Percentiles rank a stretch among this genome's conserved stretches.
Conservation (phyloP, 2,329 filamentous ascomycete genomes). For the Aaosphaeria pasadenensis region DNA sequence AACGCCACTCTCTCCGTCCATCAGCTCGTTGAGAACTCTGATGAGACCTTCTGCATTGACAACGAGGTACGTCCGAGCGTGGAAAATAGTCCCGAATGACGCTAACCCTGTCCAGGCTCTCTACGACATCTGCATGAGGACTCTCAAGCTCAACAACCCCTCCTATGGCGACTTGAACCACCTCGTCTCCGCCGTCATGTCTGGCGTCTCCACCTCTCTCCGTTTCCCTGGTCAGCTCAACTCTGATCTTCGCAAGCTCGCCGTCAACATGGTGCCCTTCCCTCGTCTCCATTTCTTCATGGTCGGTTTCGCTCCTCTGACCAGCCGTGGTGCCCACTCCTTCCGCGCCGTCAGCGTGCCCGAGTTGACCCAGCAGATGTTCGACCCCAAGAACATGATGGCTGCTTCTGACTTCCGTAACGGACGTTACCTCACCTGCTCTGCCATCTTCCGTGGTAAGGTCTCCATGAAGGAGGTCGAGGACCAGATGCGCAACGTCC, state of each 20-base stretch:
- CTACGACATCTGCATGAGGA: conserved; percentile 99
- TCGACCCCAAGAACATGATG: conserved; percentile 99
- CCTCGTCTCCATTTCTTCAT: conserved; percentile 99
- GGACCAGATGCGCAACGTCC: conserved; percentile 99
- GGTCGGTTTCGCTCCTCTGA: conserved; percentile 98
- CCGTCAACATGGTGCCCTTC: conserved; percentile 99
- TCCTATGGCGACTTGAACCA: conserved; percentile 99
- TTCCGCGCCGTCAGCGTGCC: conserved; percentile 98
- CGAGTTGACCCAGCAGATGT: conserved; percentile 99
- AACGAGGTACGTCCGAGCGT: conserved; percentile 65
- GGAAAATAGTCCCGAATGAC: neutral
- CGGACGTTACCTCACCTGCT: conserved; percentile 99
- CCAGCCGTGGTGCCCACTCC: conserved; percentile 84
- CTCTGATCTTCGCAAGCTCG: conserved; percentile 98
- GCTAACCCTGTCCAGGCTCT: conserved; percentile 59
- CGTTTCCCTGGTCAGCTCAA: conserved; percentile 99
- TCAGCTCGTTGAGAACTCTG: conserved; percentile 99
- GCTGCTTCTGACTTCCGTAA: conserved; percentile 99
- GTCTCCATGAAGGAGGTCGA: conserved; percentile 99
- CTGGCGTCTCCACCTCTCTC: conserved; percentile 95
- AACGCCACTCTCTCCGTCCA: conserved; percentile 98
- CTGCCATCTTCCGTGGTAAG: conserved; percentile 99
- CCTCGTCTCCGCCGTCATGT: conserved; percentile 99
- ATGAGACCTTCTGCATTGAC: conserved; percentile 99
- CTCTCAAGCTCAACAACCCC: conserved; percentile 96